Conservation (phyloP, 768 basidiomycete species). For the Cubamyces lactineus region DNA sequence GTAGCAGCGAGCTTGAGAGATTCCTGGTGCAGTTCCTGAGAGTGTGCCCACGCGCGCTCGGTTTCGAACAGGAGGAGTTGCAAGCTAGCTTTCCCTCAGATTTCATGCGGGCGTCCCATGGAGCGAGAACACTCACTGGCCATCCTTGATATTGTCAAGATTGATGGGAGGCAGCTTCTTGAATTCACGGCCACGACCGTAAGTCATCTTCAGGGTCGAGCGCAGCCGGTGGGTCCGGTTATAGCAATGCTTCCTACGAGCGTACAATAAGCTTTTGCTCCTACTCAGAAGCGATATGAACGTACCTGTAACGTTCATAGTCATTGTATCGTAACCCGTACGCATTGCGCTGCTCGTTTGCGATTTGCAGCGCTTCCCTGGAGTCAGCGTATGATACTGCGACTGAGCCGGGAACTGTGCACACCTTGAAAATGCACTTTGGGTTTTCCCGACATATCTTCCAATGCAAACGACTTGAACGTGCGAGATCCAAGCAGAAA, state of each 20-base stretch:
- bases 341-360: constrained; percentile 86
- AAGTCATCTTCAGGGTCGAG: constrained; percentile 80
- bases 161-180: constrained; percentile 76
- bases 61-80: constrained; percentile 87
- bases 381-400: constrained; percentile 7
- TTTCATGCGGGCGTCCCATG: neutral
- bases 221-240: constrained; percentile 89
- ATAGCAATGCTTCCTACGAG: constrained; percentile 81
- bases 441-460: constrained; percentile 26
- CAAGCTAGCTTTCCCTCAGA: constrained; percentile 48
- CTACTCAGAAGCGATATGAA: neutral
- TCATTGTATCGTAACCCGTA: constrained; percentile 94
- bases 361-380: constrained; percentile 71
- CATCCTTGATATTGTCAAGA: constrained; percentile 74
- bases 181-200: constrained; percentile 89
- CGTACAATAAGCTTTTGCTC: no score
- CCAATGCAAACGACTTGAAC: constrained; percentile 18
- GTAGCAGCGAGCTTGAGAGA: constrained; percentile 54
- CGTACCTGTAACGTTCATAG: constrained; percentile 80
- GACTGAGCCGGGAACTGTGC: constrained; percentile 9
- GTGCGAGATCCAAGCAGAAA: constrained; percentile 14
- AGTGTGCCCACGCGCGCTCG: constrained; percentile 90
- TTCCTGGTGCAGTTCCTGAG: constrained; percentile 71
- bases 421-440: constrained; percentile 46
- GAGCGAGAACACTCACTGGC: constrained; percentile 63